Evolutionary conservation across 2,329 filamentous ascomycete species (phyloP), one percentile per base, ranked within the genome.

Genomic region (Hymenoscyphus fraxineus): DNA sequence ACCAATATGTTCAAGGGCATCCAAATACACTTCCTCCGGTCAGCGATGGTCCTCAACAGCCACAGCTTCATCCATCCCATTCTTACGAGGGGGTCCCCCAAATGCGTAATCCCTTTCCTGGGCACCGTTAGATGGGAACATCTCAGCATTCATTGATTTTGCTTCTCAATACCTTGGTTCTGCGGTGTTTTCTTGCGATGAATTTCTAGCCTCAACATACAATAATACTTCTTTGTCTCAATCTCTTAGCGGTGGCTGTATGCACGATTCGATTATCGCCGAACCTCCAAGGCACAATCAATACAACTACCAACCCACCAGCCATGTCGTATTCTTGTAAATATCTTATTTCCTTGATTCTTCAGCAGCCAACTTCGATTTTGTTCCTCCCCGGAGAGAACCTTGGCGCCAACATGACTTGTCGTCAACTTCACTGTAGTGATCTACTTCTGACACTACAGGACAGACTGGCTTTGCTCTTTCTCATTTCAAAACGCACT

Each of bases 11-110:
- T 16, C 54, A 58, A 39, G 22, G 27, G n/a, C 44, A 57, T 44
- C 12, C 39, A 10, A 51, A 60, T 12, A 64, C 58, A 27, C 62
- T 64, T 22, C 62, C 62, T 60, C 62, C 62, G 16, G 62, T 64
- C 15, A 22, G n/a, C 13, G 57, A 64, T 19, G n/a, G 22, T 19
- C 22, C 19, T 54, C 47, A 22, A 54, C 47, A 22, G 27, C 47
- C 47, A 31, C 19, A 54, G 22, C 47, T 22, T 19, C 47, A 54
- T 54, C 19, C 3, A 13, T 54, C 47, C 22, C 47, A 54, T 54
- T 27, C 47, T 19, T 54, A 55, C 10, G 35, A 44, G 7, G 51
- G 58, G 10, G 22, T 56, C 40, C 5, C 22, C 19, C 39, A 63
- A 19, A 40, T 35, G 31, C n/a, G 39, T 3, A 19, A 22, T 47